Evolutionary conservation across 139 green algal genomes (phyloP), one percentile per base, ranked within the genome.

Genomic region (Diplosphaera chodatii): DNA sequence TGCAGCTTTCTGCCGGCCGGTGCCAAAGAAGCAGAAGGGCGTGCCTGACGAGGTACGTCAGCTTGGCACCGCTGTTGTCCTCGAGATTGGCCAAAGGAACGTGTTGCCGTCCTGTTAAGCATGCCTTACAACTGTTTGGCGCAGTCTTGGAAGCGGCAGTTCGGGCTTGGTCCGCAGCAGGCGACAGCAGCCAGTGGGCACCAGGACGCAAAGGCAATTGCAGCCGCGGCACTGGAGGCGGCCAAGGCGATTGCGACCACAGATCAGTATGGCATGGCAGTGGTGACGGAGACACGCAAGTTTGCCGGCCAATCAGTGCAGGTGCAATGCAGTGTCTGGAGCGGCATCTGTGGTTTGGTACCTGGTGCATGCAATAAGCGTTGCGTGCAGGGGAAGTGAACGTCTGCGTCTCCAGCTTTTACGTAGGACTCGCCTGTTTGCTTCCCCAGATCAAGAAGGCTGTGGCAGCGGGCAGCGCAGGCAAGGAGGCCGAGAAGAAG

Each of bases 281-380:
- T 40, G 8, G 72, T 87, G 2, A 72, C 66, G 10, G 83, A 87
- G 68, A 83, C 77, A 29, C 66, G 88, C 1, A 75, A 85, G 16
- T 96, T 96, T 85, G 91, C 91, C 4, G 91, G 91, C 15, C 90
- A 94, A 68, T 82, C 91, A 55, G 84, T 96, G 23, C 74, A 89
- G 69, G 87, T 93, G 28, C 29, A 56, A 6, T 29, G 22, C 3
- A n/a, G n/a, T n/a, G n/a, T n/a, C n/a, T n/a, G n/a, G n/a, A n/a
- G n/a, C n/a, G n/a, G n/a, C n/a, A n/a, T n/a, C n/a, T n/a, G n/a
- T n/a, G n/a, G n/a, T n/a, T n/a, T n/a, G n/a, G n/a, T n/a, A n/a
- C n/a, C n/a, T n/a, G n/a, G n/a, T n/a, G n/a, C n/a, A n/a, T n/a
- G n/a, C n/a, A n/a, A n/a, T n/a, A n/a, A n/a, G n/a, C n/a, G n/a